These are phyloP conservation scores for Nothophytophthora sp. DNA, from an alignment of 352 stramenopile genomes.

Conservation along the genomic window DNA sequence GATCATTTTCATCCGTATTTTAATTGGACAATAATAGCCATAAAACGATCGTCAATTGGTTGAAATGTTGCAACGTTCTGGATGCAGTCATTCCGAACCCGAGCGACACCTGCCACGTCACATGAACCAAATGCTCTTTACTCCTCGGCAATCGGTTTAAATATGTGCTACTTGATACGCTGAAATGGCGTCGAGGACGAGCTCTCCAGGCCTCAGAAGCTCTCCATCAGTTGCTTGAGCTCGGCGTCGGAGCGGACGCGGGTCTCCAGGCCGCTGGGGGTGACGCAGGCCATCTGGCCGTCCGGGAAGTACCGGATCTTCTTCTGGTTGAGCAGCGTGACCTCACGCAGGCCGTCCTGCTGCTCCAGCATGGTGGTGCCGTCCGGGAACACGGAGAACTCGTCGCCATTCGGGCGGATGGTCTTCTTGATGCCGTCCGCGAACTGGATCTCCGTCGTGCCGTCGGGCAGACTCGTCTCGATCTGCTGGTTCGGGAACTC, in stretches of 20 bases:
- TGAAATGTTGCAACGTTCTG: background rate
- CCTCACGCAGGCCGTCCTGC: slow-evolving; percentile 66
- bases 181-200: too few species aligned
- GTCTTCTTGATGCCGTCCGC: slow-evolving; percentile 94
- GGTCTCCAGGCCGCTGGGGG: slow-evolving; percentile 43
- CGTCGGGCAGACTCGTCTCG: slow-evolving; percentile 93
- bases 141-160: slow-evolving; percentile 11
- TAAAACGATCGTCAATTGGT: background rate
- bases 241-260: slow-evolving; percentile 66
- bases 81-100: background rate
- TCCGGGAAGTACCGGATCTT: slow-evolving; percentile 78
- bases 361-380: slow-evolving; percentile 83
- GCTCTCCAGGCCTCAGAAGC: too few species aligned
- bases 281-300: slow-evolving; percentile 65
- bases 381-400: slow-evolving; percentile 83
- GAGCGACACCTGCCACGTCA: background rate
- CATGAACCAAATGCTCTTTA: background rate
- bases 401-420: slow-evolving; percentile 71
- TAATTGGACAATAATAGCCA: slow-evolving; percentile 6
- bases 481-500: slow-evolving; percentile 96
- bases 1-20: background rate
- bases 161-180: too few species aligned
- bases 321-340: slow-evolving; percentile 76
- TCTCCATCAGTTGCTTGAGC: slow-evolving; percentile 59
- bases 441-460: slow-evolving; percentile 94